Base-by-base conservation (phyloP, 2,329 filamentous ascomycete genomes). In the Aspergillus sp. region DNA sequence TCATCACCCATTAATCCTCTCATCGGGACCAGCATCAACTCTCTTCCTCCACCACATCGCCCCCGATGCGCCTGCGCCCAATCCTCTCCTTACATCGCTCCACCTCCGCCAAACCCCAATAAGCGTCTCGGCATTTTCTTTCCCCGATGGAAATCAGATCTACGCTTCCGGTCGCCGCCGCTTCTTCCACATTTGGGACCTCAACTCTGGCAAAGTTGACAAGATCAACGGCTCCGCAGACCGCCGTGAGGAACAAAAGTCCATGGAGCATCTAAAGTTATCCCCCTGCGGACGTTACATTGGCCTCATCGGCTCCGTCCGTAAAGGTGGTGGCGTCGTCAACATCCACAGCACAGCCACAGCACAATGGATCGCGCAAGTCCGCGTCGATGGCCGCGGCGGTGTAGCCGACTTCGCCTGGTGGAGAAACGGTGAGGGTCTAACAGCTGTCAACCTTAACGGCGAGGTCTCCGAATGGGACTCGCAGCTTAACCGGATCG, bases 131-230 rank as follows among this genome's bases (percentile, higher is more conserved):
- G 84, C 89, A 38, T 98, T 99, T 74, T 80, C 92, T 56, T 84
- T 83, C 24, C 85, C 89, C 4, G 78, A 78, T 15, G 91, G 90
- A 62, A 87, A 89, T 61, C 89, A 89, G 66, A 89, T 99, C 64
- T 90, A 96, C 74, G 90, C 97, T 58, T 89, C 92, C 17, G 93
- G 93, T 38, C 88, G 93, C 36, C 86, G 95, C 49, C 87, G 87
- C 62, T 98, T 92, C 79, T 97, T 98, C 75, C 95, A 98, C 76
- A 87, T 89, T 64, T 99, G 95, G 95, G 88, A 98, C 68, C 83
- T 99, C 22, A 81, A 88, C 43, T 88, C 89, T 0, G 95, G 95
- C 43, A 80, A 82, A 12, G 86, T 99, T 48, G 89, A 93, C 68
- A 96, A 96, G 76, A 84, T 96, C 44, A 86, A 65, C 82, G 89